phyloP scores from a whole-genome alignment of 106 monocot species.

The Allium cepa region DNA sequence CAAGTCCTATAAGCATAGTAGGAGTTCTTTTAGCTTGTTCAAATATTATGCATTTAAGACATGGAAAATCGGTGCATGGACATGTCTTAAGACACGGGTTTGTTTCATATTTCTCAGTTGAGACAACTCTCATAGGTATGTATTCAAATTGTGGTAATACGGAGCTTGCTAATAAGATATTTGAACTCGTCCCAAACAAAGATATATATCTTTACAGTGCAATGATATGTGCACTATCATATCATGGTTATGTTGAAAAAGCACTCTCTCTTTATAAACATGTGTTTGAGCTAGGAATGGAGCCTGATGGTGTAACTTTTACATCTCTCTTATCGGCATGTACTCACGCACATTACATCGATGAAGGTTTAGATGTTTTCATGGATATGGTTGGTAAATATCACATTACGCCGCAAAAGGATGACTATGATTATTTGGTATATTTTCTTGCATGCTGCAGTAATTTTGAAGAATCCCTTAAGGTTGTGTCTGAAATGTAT shows the following conservation, averaged over 20 bases:
- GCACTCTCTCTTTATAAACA: conserved; percentile 10
- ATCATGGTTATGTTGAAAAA: conserved; percentile 19
- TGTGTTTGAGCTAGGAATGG: conserved; percentile 10
- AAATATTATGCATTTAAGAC: conserved; percentile 1
- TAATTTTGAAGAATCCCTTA: conserved; percentile 11
- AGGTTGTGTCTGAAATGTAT: conserved; percentile 13
- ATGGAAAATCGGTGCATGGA: conserved; percentile 29
- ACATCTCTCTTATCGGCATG: conserved; percentile 24
- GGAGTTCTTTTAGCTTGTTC: conserved; percentile 26
- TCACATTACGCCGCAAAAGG: conserved; percentile 7
- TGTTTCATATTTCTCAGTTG: conserved; percentile 9
- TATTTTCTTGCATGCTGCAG: conserved; percentile 12
- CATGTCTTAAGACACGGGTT: conserved; percentile 19
- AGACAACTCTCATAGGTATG: conserved; percentile 28
- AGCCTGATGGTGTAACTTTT: conserved; percentile 23
- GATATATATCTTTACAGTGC: conserved; percentile 19
- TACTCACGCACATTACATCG: conserved; percentile 16
- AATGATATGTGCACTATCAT: conserved; percentile 21
- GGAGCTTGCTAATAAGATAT: conserved; percentile 12
- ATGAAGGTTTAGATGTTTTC: conserved; percentile 22
- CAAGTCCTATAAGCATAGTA: conserved; percentile 15
- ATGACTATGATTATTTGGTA: conserved; percentile 21
- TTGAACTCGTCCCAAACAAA: conserved; percentile 12
- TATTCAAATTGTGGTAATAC: conserved; percentile 39
- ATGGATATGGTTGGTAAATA: conserved; percentile 13